Evolutionary conservation across 2,329 filamentous ascomycete species (phyloP).

Genomic region (Fusarium lateritium): DNA sequence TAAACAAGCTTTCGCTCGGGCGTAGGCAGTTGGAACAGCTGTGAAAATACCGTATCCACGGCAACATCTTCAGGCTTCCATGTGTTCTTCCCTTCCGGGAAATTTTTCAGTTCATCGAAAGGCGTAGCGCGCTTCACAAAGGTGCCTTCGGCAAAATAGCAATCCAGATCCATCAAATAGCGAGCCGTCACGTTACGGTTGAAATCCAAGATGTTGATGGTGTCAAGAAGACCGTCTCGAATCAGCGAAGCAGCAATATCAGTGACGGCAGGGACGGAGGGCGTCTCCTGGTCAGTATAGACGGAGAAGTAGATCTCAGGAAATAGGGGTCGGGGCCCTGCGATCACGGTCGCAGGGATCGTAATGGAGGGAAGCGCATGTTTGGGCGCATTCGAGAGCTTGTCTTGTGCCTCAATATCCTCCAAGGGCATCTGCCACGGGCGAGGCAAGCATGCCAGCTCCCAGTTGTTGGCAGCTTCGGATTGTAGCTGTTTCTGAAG

Average conservation of each 20-base stretch:
- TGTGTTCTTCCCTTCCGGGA: constrained; percentile 76
- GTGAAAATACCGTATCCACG: constrained; percentile 97
- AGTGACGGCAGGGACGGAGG: constrained; percentile 85
- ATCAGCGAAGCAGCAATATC: constrained; percentile 86
- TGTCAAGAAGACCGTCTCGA: constrained; percentile 89
- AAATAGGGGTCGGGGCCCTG: constrained; percentile 83
- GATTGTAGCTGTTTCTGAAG: constrained; percentile 88
- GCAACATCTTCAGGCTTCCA: constrained; percentile 99
- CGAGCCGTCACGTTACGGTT: constrained; percentile 91
- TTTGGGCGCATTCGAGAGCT: constrained; percentile 73
- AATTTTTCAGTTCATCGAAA: constrained; percentile 87
- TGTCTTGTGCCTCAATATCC: constrained; percentile 72
- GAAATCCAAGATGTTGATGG: constrained; percentile 93
- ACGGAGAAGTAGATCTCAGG: constrained; percentile 96
- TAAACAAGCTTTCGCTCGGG: constrained; percentile 96
- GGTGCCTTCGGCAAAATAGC: constrained; percentile 89
- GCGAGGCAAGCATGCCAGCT: constrained; percentile 77
- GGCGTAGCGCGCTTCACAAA: constrained; percentile 95
- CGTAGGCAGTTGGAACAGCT: constrained; percentile 88
- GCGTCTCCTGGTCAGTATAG: constrained; percentile 87
- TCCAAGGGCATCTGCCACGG: constrained; percentile 76
- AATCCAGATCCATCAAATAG: constrained; percentile 93
- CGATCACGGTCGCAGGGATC: constrained; percentile 81
- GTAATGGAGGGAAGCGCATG: constrained; percentile 83
- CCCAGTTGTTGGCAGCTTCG: constrained; percentile 83